Base-by-base conservation (phyloP, 2,329 filamentous ascomycete species). In the Fusarium keratoplasticum region DNA sequence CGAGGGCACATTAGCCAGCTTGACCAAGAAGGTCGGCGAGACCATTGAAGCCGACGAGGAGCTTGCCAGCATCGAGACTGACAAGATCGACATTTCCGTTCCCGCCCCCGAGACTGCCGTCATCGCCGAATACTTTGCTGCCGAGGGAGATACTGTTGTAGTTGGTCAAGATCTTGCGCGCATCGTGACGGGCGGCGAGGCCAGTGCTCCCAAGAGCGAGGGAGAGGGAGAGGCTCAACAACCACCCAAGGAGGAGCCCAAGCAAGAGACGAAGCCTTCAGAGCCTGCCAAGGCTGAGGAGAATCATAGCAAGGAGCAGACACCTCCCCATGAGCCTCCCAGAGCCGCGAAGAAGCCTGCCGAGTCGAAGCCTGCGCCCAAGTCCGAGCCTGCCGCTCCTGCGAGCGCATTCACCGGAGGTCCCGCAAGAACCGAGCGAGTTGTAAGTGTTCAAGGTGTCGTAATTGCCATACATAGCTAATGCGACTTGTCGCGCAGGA, bases 81-180 rank as follows among this genome's bases (percentile, higher is more conserved):
- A 81, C 74, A 81, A 81, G 76, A 81, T 81, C 8, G 80, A 81
- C 44, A 73, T 81, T 27, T 72, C 80, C 2, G 80, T 81, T 13
- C 80, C 75, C 63, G 76, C 79, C 6, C 73, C 69, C 25, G 75
- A 81, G 22, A 66, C 66, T 6, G 80, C 74, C 16, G 65, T 76
- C 14, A 69, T 81, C 1, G 76, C 73, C 29, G 80, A 81, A 70
- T 74, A 80, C 25, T 80, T 81, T 64, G 80, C 73, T 14, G 75
- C 74, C 9, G 80, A 81, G 71, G 80, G 80, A 5, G 80, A 82
- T 54, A 79, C 75, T 10, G 80, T 81, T 62, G 78, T 80, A 31
- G 78, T 82, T 20, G 80, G 79, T 1, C 80, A 81, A 64, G 73
- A 80, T 5, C 66, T 81, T 25, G 80, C 79, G 11, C 78, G 79